Conservation (phyloP, 2,329 filamentous ascomycete species). For the Trichoderma breve region DNA sequence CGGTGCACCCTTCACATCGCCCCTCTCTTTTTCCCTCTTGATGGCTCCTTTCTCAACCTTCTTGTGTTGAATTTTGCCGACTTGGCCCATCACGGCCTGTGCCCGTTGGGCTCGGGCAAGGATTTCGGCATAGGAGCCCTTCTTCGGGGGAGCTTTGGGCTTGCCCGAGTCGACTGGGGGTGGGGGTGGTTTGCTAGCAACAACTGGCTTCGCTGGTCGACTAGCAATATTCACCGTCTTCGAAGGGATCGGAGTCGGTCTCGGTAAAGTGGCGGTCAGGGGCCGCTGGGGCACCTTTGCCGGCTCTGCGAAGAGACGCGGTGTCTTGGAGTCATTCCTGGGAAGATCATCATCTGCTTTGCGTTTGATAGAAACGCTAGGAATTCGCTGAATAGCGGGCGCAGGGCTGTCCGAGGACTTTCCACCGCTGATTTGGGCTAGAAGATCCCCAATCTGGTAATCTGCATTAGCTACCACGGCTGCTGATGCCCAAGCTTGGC, state of each 20-base stretch:
- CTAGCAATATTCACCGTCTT: not conserved
- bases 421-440: conserved; percentile 59
- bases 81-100: conserved; percentile 57
- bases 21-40: conserved; percentile 45
- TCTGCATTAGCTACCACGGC: not conserved
- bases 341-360: conserved; percentile 55
- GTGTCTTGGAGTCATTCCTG: conserved; percentile 42
- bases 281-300: conserved; percentile 26
- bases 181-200: conserved; percentile 28
- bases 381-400: conserved; percentile 30
- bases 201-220: conserved; percentile 21
- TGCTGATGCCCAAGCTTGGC: not conserved
- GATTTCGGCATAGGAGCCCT: conserved; percentile 72
- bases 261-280: conserved; percentile 22
- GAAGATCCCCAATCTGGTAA: conserved; percentile 36
- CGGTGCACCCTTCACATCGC: conserved; percentile 38
- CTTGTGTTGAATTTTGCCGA: conserved; percentile 74
- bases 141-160: conserved; percentile 57
- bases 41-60: conserved; percentile 61
- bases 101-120: conserved; percentile 69
- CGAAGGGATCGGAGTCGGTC: conserved; percentile 9
- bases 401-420: conserved; percentile 40
- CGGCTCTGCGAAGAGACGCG: conserved; percentile 31
- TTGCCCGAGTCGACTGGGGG: conserved; percentile 39
- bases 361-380: conserved; percentile 46